A percentile compares a stretch with the other conserved stretches of the same genome.
Evolutionary conservation across 2,329 filamentous ascomycete genomes (phyloP).

Genomic region (Calonectria naviculata): DNA sequence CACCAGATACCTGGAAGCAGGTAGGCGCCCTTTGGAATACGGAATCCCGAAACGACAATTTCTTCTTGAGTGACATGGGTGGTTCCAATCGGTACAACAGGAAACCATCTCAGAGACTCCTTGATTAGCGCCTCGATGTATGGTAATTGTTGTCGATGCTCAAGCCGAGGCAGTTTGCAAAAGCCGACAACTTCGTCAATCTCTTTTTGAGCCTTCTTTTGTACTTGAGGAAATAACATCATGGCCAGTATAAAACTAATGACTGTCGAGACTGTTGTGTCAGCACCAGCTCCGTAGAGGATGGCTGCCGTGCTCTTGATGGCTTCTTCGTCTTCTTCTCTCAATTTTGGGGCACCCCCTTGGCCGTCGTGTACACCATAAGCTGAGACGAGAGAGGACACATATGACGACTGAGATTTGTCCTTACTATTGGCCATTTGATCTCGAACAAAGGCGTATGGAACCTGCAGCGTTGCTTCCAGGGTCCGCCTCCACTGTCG

Average conservation of each 20-base stretch:
- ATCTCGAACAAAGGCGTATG: slow-evolving; percentile 43
- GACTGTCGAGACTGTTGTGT: slow-evolving; percentile 42
- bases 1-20: slow-evolving; percentile 38
- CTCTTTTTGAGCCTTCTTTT: slow-evolving; percentile 41
- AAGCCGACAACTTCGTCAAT: slow-evolving; percentile 44
- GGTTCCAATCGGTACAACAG: slow-evolving; percentile 49
- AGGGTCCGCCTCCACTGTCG: slow-evolving; percentile 36
- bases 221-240: slow-evolving; percentile 34
- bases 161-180: slow-evolving; percentile 39
- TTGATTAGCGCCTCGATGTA: slow-evolving; percentile 46
- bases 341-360: not conserved
- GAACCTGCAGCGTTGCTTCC: slow-evolving; percentile 32
- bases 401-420: slow-evolving; percentile 37
- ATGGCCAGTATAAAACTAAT: slow-evolving; percentile 40
- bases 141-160: slow-evolving; percentile 41
- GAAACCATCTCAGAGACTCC: slow-evolving; percentile 45
- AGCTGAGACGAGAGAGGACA: slow-evolving; percentile 38
- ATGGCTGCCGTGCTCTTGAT: slow-evolving; percentile 39
- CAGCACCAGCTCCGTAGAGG: slow-evolving; percentile 44
- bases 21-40: slow-evolving; percentile 42
- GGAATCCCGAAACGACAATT: slow-evolving; percentile 35
- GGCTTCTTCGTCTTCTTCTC: slow-evolving; percentile 33
- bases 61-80: slow-evolving; percentile 51
- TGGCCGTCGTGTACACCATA: slow-evolving; percentile 10
- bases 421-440: slow-evolving; percentile 41